These are phyloP conservation scores for Neoarthrinium moseri DNA, from an alignment of 2,329 filamentous ascomycete species.

Conservation along the genomic window DNA sequence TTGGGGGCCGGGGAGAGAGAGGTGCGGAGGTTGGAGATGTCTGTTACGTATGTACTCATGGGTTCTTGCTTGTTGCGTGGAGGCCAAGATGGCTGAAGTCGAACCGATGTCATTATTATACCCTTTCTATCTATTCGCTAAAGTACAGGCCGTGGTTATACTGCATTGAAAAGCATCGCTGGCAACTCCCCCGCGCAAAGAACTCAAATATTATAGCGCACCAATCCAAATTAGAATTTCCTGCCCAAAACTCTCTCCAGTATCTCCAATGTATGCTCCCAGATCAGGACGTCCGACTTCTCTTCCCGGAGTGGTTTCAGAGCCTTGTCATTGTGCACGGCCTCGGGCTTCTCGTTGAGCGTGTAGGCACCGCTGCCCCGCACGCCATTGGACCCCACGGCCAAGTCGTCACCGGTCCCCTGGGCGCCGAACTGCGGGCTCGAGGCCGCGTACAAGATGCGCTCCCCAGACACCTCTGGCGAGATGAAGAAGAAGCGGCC, in stretches of 20 bases:
- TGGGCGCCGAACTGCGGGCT: background rate
- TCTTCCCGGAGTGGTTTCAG: background rate
- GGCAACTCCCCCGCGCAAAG: too few species aligned
- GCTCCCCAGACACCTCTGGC: background rate
- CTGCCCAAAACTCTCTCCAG: background rate
- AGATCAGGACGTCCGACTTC: background rate
- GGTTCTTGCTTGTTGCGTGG: too few species aligned
- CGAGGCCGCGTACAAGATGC: background rate
- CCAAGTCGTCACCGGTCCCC: background rate
- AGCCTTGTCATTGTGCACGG: background rate
- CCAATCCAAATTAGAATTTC: background rate
- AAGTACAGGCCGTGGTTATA: too few species aligned
- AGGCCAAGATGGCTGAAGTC: too few species aligned
- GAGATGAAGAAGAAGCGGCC: slow-evolving; percentile 1
- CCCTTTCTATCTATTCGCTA: too few species aligned
- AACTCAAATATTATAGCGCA: too few species aligned
- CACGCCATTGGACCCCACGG: background rate
- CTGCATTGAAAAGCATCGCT: too few species aligned
- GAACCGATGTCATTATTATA: too few species aligned
- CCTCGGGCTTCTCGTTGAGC: background rate
- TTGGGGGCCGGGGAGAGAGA: too few species aligned
- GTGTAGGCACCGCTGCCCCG: slow-evolving; percentile 1
- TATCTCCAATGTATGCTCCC: background rate
- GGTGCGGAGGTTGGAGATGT: too few species aligned
- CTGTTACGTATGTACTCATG: too few species aligned